These are phyloP conservation scores for Rugonectria rugulosa DNA, from an alignment of 2,329 filamentous ascomycete genomes.

Conservation along the genomic window DNA sequence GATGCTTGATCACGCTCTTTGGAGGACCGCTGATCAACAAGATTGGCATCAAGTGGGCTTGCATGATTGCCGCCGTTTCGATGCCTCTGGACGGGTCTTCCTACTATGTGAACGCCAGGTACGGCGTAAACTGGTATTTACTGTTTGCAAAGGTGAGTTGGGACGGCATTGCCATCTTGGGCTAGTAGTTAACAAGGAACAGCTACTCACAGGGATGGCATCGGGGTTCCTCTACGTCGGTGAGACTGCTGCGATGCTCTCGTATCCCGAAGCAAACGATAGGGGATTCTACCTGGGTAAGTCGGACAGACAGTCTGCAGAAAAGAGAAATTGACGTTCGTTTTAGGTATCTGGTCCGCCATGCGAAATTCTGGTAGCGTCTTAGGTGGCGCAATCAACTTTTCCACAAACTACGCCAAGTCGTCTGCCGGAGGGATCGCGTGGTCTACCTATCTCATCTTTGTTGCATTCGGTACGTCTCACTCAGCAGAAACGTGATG, in stretches of 20 bases:
- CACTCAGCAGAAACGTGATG: background rate
- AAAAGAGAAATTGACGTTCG: conserved; percentile 23
- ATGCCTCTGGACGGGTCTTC: conserved; percentile 46
- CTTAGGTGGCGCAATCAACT: conserved; percentile 45
- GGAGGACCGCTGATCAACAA: conserved; percentile 50
- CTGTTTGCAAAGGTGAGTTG: conserved; percentile 36
- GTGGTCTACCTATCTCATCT: conserved; percentile 22
- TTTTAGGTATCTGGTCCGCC: conserved; percentile 41
- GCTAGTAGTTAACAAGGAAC: background rate
- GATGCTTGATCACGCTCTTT: conserved; percentile 26
- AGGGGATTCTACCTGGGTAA: conserved; percentile 40
- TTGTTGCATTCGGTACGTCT: conserved; percentile 19
- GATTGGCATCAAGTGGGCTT: conserved; percentile 47
- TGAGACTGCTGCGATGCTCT: conserved; percentile 47
- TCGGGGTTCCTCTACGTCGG: conserved; percentile 44
- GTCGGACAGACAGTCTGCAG: background rate
- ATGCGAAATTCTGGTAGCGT: conserved; percentile 45
- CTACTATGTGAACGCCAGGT: conserved; percentile 44
- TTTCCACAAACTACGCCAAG: conserved; percentile 35
- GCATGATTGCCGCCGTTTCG: conserved; percentile 44
- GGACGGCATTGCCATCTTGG: background rate
- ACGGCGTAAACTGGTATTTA: conserved; percentile 41
- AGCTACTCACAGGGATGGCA: conserved; percentile 25
- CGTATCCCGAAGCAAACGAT: conserved; percentile 44
- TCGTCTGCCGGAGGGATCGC: conserved; percentile 17